Evolutionary conservation across 2,329 filamentous ascomycete species (phyloP).

Genomic region (Sporothrix protearum): DNA sequence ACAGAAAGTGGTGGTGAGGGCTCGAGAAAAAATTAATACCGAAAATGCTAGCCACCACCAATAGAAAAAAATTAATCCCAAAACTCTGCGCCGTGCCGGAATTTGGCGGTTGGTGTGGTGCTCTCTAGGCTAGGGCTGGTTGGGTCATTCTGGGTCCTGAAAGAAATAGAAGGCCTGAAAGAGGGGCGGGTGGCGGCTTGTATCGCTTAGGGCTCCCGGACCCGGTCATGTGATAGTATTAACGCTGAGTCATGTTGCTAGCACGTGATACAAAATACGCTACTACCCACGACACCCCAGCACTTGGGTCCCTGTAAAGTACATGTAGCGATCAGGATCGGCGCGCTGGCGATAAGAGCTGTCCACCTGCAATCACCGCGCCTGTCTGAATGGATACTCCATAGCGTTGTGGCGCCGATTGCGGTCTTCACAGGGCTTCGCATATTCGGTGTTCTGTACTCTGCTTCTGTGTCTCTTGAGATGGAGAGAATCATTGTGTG

Average conservation of each 20-base stretch:
- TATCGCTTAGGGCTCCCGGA: conserved; percentile 13
- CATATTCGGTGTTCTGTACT: too few relatives aligned
- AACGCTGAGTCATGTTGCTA: not conserved
- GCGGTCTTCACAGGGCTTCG: not conserved
- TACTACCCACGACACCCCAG: not conserved
- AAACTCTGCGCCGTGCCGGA: conserved; percentile 17
- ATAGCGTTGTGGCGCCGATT: not conserved
- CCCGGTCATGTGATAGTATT: conserved; percentile 16
- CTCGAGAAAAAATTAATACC: conserved; percentile 25
- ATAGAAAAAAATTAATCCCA: conserved; percentile 15
- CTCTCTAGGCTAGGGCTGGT: conserved; percentile 25
- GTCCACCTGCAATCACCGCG: not conserved
- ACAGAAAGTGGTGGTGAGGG: conserved; percentile 17
- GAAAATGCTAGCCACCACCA: conserved; percentile 19
- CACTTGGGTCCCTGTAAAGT: too few relatives aligned
- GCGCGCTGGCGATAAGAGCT: not conserved
- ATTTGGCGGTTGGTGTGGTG: conserved; percentile 21
- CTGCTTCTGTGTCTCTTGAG: too few relatives aligned
- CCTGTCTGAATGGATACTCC: not conserved
- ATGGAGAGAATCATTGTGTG: not conserved
- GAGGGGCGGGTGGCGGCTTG: not conserved
- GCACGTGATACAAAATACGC: not conserved
- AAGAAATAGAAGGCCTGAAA: not conserved
- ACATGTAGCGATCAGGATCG: not conserved
- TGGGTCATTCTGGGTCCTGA: not conserved